Evolutionary conservation across 345 rosid genomes (phyloP), one percentile per base, ranked within the genome.

Genomic region (Turnera subulata): DNA sequence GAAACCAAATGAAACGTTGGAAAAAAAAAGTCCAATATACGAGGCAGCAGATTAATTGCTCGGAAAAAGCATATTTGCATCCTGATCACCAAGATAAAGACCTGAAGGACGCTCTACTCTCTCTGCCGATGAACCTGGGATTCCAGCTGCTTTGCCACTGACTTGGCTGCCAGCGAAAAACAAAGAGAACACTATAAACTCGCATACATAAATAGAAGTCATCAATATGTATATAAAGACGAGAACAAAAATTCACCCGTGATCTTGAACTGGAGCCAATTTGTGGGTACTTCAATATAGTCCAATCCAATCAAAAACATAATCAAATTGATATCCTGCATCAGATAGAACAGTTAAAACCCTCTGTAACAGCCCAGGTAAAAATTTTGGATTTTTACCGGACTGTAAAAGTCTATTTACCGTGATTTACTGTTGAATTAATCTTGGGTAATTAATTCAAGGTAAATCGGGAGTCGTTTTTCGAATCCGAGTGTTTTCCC

Each of bases 291-390:
- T 84, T 93, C 80, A 80, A 65, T 32, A 82, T 71, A 17, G 94
- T 92, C 97, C 99, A 93, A 78, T 92, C 97, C 99, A 93, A 78
- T 93, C 96, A 69, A 93, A 93, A 10, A 92, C 94, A 35, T 86
- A 83, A 68, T 92, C 98, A 63, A 89, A 85, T 64, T 87, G 95
- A 77, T 87, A 85, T 44, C 95, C 96, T 93, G 81, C 70, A 20
- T 50, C 45, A 43, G 46, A 61, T 45, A 37, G 58, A 52, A 24
- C 9, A 33, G 59, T 13, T 33, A 59, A 64, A 62, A 64, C 44
- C 38, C 19, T 22, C 44, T 52, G n/a, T n/a, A n/a, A n/a, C n/a
- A n/a, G n/a, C n/a, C n/a, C n/a, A n/a, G n/a, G n/a, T n/a, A n/a
- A n/a, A n/a, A n/a, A n/a, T n/a, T n/a, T n/a, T n/a, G n/a, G n/a